Base-by-base conservation (phyloP, 2,329 filamentous ascomycete genomes). In the Trichoderma asperellum region DNA sequence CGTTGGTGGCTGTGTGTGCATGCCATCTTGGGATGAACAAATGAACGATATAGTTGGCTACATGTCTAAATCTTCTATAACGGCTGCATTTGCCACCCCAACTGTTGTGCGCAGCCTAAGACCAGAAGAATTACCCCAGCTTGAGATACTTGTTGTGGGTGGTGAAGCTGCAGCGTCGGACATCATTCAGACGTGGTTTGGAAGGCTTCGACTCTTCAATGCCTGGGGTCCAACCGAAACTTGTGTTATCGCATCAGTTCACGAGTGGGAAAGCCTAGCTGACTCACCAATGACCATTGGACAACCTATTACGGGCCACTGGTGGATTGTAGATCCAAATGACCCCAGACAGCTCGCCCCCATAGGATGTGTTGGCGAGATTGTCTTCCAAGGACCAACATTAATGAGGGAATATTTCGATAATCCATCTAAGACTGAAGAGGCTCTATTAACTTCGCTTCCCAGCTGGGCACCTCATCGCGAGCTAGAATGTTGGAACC, bases 381-480 rank as follows among this genome's bases (percentile, higher is more conserved):
- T 69, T 11, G 37, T 59, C 4, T 40, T 52, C 40, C 59, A 69
- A 21, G 67, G 67, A 4, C 60, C 67, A 10, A 69, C 52, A 8
- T 0, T 69, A 1, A 27, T 68, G 4, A 40, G 57, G 0, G 65
- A 68, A 18, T 68, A 68, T n/a, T 5, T 68, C 10, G 65, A 16
- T 5, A 55, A 63, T 43, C 21, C 57, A 43, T 18, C 34, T 1
- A 55, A 62, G 6, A 68, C 65, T 5, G 34, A 57, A 4, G 53
- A 43, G 1, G 57, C 2, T 18, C 5, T 68, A 7, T 21, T 68
- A 16, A 32, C 57, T 4, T 37, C 56, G 5, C 65, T 68, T 12
- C 80, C 74, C 18, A 79, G 79, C 3, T 77, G 79, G 64, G 29
- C 69, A 21, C 79, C 73, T 10, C 74, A 73, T 4, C 34, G 34